Evolutionary conservation across 768 basidiomycete genomes (phyloP).

Genomic region (Symmetrospora coprosmae): DNA sequence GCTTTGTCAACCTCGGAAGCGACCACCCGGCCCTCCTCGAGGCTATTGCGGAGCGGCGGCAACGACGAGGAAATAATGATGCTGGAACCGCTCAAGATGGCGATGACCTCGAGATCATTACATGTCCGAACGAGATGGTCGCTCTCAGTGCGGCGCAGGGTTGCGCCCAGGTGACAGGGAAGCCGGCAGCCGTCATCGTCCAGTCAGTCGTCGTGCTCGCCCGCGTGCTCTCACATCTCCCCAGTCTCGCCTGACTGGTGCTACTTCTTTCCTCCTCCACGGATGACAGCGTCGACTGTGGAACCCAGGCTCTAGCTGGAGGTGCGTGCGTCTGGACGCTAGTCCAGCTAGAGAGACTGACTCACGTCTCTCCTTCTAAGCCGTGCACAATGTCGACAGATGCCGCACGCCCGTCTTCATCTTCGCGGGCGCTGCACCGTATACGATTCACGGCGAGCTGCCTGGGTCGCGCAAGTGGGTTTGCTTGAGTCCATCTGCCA

Average conservation of each 20-base stretch:
- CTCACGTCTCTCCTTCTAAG: constrained; percentile 57
- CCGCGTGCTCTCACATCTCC: constrained; percentile 42
- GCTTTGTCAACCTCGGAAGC: constrained; percentile 63
- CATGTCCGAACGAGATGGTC: constrained; percentile 64
- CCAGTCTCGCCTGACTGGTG: neutral
- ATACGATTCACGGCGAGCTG: constrained; percentile 47
- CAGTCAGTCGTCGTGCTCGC: constrained; percentile 62
- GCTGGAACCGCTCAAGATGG: constrained; percentile 35
- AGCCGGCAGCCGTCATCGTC: constrained; percentile 56
- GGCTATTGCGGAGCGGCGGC: constrained; percentile 51
- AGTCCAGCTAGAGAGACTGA: constrained; percentile 39
- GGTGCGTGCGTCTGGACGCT: neutral
- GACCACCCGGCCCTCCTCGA: constrained; percentile 61
- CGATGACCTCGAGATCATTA: constrained; percentile 47
- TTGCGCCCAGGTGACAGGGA: constrained; percentile 52
- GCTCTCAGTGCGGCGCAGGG: constrained; percentile 59
- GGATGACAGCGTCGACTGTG: constrained; percentile 25
- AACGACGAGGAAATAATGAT: no score
- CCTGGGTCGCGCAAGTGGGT: constrained; percentile 53
- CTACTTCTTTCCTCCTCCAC: neutral
- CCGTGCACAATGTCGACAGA: constrained; percentile 57
- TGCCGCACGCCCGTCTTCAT: constrained; percentile 52
- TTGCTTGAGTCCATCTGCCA: neutral
- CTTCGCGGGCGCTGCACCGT: constrained; percentile 57
- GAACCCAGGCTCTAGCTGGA: neutral